Percentiles rank a stretch among this genome's conserved stretches.
phyloP scores from a whole-genome alignment of 2,329 filamentous ascomycete species.

The Aspergillus tanneri region DNA sequence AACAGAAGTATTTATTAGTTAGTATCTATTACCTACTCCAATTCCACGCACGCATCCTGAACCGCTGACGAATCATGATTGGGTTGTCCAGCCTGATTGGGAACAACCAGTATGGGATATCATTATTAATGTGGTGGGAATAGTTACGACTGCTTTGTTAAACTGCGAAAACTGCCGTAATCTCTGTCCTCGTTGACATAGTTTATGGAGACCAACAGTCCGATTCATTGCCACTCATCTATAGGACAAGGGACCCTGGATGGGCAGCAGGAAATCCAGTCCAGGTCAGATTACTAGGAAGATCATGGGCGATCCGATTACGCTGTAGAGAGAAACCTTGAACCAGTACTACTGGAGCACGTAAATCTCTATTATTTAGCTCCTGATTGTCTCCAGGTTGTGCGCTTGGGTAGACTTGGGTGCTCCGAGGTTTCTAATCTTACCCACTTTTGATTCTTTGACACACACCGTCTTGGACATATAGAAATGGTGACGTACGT shows the following conservation, averaged over 20 bases:
- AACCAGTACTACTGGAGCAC: neutral
- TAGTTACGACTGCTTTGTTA: too few relatives aligned
- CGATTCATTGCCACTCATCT: slow-evolving; percentile 1
- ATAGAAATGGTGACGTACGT: neutral
- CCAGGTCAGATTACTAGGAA: slow-evolving; percentile 6
- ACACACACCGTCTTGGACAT: slow-evolving; percentile 1
- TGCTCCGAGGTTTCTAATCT: too few relatives aligned
- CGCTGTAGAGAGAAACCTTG: slow-evolving; percentile 11
- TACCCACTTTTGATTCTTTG: neutral
- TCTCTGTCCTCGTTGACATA: slow-evolving; percentile 7
- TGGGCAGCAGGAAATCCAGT: neutral
- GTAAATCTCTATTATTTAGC: neutral
- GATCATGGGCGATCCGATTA: slow-evolving; percentile 18
- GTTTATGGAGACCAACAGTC: neutral
- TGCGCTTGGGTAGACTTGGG: neutral
- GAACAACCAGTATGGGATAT: neutral
- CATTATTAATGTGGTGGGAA: neutral
- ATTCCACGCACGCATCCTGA: slow-evolving; percentile 1
- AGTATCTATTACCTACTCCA: neutral
- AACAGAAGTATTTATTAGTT: slow-evolving; percentile 7
- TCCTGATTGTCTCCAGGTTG: slow-evolving; percentile 1
- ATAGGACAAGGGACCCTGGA: neutral
- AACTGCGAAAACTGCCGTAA: too few relatives aligned
- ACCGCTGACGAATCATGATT: slow-evolving; percentile 10
- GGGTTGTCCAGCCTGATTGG: neutral